Percentiles rank a stretch among this genome's conserved stretches.
Evolutionary conservation across 2,329 filamentous ascomycete genomes (phyloP).

Genomic region (Endoconidiophora polonica): DNA sequence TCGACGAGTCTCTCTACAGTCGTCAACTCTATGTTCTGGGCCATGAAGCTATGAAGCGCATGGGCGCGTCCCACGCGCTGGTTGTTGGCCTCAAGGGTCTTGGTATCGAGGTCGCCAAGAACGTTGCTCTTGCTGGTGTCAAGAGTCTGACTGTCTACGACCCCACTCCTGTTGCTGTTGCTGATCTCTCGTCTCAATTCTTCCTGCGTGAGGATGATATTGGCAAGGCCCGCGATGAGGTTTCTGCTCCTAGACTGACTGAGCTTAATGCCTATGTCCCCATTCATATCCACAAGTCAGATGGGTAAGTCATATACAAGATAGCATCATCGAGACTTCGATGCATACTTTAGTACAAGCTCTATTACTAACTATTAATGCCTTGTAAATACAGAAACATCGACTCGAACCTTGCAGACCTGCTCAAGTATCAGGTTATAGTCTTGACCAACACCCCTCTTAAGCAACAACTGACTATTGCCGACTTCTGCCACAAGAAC

Average conservation of each 20-base stretch:
- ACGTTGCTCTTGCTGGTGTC: constrained; percentile 91
- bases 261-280: constrained; percentile 96
- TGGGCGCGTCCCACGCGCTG: constrained; percentile 90
- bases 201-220: constrained; percentile 81
- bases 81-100: constrained; percentile 83
- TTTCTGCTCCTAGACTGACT: constrained; percentile 75
- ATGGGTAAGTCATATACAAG: constrained; percentile 24
- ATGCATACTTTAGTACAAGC: no score
- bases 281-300: constrained; percentile 55
- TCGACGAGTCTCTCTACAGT: constrained; percentile 60
- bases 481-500: constrained; percentile 87
- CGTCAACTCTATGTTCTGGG: constrained; percentile 56
- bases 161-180: constrained; percentile 63
- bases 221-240: constrained; percentile 75
- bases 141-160: constrained; percentile 93
- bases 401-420: constrained; percentile 57
- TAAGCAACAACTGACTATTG: constrained; percentile 64
- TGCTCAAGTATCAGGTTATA: constrained; percentile 84
- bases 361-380: no score
- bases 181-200: constrained; percentile 93
- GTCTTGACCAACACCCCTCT: constrained; percentile 76
- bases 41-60: constrained; percentile 91
- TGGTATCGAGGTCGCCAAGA: constrained; percentile 97
- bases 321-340: no score
- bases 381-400: constrained; percentile 32